phyloP scores from a whole-genome alignment of 371 early-diverging fungal genomes.

The Syncephalastrum contaminatum region DNA sequence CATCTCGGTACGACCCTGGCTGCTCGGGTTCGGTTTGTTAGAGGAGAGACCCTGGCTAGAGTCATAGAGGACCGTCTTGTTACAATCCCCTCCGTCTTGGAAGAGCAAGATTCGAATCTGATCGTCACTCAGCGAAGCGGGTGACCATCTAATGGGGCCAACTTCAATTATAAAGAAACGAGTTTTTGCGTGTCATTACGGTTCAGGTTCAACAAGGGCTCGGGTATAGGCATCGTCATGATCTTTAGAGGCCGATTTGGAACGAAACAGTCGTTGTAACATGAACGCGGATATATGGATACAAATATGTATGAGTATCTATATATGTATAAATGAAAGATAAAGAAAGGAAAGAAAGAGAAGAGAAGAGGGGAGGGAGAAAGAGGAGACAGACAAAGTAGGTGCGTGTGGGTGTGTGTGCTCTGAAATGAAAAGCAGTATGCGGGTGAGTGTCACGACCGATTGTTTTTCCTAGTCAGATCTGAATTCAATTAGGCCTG shows the following conservation, averaged over 20 bases:
- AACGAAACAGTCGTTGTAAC: slow-evolving; percentile 44
- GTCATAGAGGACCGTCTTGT: slow-evolving; percentile 44
- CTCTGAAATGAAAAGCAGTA: too few species aligned
- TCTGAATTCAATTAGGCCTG: too few species aligned
- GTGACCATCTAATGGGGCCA: slow-evolving; percentile 30
- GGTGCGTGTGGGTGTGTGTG: too few species aligned
- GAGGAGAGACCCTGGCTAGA: slow-evolving; percentile 24
- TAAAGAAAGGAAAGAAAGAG: too few species aligned
- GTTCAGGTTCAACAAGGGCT: slow-evolving; percentile 37
- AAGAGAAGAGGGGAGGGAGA: too few species aligned
- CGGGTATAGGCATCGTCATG: slow-evolving; percentile 31
- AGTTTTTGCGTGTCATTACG: slow-evolving; percentile 27
- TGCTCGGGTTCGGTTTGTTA: slow-evolving; percentile 12
- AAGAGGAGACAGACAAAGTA: too few species aligned
- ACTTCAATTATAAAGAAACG: slow-evolving; percentile 5
- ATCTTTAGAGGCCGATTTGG: slow-evolving; percentile 34
- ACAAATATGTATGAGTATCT: slow-evolving; percentile 1
- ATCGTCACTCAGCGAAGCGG: slow-evolving; percentile 24
- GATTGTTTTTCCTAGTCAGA: too few species aligned
- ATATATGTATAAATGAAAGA: too few species aligned
- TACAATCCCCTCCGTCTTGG: slow-evolving; percentile 44
- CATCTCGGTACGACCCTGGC: slow-evolving; percentile 9
- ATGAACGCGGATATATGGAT: slow-evolving; percentile 12
- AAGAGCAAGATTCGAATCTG: slow-evolving; percentile 39
- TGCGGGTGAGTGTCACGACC: too few species aligned